These are phyloP conservation scores for Hypericum perforatum DNA, from an alignment of 345 rosid genomes.

Conservation along the genomic window DNA sequence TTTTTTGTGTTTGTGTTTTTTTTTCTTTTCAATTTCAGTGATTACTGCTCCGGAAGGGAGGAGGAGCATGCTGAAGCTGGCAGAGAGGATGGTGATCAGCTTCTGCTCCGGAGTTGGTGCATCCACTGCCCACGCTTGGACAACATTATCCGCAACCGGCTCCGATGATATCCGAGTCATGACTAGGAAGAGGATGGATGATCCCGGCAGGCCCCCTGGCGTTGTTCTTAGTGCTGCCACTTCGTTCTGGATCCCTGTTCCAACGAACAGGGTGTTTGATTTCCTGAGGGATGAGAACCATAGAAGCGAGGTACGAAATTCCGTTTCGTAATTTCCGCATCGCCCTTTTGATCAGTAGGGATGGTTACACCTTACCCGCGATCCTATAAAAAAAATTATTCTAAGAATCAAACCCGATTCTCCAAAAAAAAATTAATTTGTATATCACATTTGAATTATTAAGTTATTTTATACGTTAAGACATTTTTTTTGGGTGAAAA, in stretches of 20 bases:
- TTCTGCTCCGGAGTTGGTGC: constrained; percentile 89
- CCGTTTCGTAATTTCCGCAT: too few species aligned
- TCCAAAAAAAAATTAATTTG: too few species aligned
- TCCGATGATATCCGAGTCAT: constrained; percentile 83
- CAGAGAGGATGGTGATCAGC: constrained; percentile 92
- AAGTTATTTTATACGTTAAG: too few species aligned
- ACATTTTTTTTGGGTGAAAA: too few species aligned
- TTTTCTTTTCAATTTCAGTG: constrained; percentile 28
- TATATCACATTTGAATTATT: too few species aligned
- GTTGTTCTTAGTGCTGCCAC: constrained; percentile 91
- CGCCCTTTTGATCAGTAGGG: too few species aligned
- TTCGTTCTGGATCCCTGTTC: constrained; percentile 85
- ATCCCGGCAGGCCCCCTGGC: constrained; percentile 94
- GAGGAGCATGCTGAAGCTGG: constrained; percentile 84
- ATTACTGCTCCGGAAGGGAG: constrained; percentile 78
- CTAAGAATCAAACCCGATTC: too few species aligned
- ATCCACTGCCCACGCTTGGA: constrained; percentile 88
- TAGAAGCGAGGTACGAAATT: too few species aligned
- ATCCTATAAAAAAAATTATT: too few species aligned
- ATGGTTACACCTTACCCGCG: too few species aligned
- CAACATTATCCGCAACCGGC: constrained; percentile 65
- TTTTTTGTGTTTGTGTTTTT: background rate
- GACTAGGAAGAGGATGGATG: constrained; percentile 92
- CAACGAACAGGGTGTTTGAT: constrained; percentile 62
- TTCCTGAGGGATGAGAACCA: constrained; percentile 80